A percentile compares a stretch with the other conserved stretches of the same genome.
Conservation (phyloP, 176 grass and related monocot genomes). For the Aegilops bicornis region DNA sequence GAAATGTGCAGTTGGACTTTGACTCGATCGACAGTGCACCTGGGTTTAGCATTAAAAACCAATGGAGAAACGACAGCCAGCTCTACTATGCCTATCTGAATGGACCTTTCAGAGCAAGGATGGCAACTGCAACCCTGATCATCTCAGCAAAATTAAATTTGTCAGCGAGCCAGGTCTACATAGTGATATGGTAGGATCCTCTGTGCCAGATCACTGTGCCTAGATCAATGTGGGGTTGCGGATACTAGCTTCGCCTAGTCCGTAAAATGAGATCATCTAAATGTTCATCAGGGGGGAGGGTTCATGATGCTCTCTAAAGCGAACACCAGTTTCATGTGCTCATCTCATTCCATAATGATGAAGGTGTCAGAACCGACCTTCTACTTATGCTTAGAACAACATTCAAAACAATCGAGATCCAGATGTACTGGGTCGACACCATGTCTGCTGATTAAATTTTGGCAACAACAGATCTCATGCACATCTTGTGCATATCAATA, state of each 20-base stretch:
- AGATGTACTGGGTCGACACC: conserved; percentile 5
- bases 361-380: conserved; percentile 1
- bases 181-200: not conserved
- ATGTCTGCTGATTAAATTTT: not conserved
- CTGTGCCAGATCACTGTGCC: not conserved
- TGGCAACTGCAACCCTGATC: not conserved
- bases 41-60: no score
- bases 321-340: not conserved
- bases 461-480: not conserved
- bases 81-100: not conserved
- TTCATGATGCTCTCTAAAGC: not conserved
- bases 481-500: not conserved
- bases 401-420: not conserved
- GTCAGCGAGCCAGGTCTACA: not conserved
- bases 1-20: not conserved
- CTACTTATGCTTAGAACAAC: not conserved
- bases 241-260: not conserved
- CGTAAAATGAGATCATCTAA: not conserved
- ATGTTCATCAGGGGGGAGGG: not conserved
- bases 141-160: not conserved
- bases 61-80: not conserved
- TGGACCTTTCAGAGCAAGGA: not conserved
- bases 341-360: not conserved
- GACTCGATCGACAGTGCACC: not conserved
- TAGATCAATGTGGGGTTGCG: not conserved